These are phyloP conservation scores for Aspergillus incahuasiensis DNA, from an alignment of 495 filamentous ascomycete genomes.

Conservation along the genomic window DNA sequence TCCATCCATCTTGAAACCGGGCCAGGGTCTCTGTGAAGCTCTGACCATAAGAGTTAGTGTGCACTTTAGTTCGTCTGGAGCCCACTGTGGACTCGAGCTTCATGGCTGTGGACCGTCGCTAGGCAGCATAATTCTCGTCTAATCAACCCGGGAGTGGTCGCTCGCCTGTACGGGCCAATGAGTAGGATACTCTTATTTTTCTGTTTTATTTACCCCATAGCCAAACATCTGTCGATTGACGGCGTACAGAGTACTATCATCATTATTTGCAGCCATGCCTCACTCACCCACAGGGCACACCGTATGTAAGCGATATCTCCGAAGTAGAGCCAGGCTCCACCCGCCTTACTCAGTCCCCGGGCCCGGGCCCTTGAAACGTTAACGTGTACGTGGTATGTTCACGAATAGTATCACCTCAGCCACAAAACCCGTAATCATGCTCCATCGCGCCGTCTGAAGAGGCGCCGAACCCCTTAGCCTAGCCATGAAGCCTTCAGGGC, in stretches of 20 bases:
- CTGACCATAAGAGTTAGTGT: constrained; percentile 18
- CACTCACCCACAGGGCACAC: background rate
- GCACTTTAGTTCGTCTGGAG: background rate
- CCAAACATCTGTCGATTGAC: background rate
- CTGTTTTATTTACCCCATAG: background rate
- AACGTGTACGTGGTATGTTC: constrained; percentile 9
- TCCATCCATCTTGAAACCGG: constrained; percentile 23
- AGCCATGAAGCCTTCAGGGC: constrained; percentile 12
- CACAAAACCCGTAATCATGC: constrained; percentile 2
- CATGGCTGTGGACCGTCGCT: constrained; percentile 14
- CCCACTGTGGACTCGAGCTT: constrained; percentile 16
- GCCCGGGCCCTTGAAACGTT: constrained; percentile 7
- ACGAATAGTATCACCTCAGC: constrained; percentile 6
- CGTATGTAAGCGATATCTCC: constrained; percentile 12
- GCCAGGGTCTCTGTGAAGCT: constrained; percentile 29
- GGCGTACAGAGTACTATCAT: background rate
- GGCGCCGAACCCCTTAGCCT: constrained; percentile 8
- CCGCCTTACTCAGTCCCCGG: constrained; percentile 8
- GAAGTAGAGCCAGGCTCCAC: constrained; percentile 9
- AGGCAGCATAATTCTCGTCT: constrained; percentile 24
- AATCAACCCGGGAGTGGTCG: background rate
- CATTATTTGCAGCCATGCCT: no score
- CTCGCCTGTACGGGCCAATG: background rate
- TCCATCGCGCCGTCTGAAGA: constrained; percentile 1
- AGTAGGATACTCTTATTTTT: background rate